Evolutionary conservation across 768 basidiomycete genomes (phyloP).

Genomic region (Mrakia frigida): DNA sequence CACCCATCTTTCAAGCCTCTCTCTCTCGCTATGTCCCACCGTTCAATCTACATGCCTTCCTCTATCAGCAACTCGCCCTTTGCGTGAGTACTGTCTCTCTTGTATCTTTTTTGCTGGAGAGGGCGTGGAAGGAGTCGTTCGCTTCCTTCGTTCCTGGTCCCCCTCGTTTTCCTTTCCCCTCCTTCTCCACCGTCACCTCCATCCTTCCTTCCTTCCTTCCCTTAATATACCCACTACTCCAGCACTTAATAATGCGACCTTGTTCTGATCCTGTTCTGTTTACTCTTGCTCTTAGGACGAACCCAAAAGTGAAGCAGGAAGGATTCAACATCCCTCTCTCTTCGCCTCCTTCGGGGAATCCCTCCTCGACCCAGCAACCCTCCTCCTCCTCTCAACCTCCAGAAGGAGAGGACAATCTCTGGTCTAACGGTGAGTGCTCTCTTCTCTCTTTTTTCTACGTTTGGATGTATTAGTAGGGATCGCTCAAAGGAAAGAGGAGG

Average conservation of each 20-base stretch:
- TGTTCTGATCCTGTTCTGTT: background rate
- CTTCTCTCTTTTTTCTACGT: background rate
- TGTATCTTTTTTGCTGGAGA: background rate
- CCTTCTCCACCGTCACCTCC: background rate
- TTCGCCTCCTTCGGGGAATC: background rate
- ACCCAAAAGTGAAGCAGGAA: constrained; percentile 23
- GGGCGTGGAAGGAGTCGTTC: background rate
- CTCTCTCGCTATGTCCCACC: constrained; percentile 2
- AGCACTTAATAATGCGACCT: background rate
- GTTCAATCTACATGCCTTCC: constrained; percentile 22
- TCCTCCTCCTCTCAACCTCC: background rate
- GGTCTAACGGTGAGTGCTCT: background rate
- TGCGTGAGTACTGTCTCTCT: background rate
- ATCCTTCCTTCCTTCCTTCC: background rate
- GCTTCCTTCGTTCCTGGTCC: background rate
- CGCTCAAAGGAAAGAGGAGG: background rate
- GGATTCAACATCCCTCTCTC: constrained; percentile 26
- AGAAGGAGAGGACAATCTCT: background rate
- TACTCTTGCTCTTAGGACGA: background rate
- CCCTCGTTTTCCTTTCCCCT: background rate
- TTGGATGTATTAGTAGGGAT: background rate
- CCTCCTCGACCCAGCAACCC: background rate
- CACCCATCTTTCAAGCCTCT: background rate
- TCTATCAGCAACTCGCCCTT: constrained; percentile 1
- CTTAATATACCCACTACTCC: background rate